Evolutionary conservation across 176 grass and related monocot genomes (phyloP), one percentile per base, ranked within the genome.

Genomic region (Pharus latifolius): DNA sequence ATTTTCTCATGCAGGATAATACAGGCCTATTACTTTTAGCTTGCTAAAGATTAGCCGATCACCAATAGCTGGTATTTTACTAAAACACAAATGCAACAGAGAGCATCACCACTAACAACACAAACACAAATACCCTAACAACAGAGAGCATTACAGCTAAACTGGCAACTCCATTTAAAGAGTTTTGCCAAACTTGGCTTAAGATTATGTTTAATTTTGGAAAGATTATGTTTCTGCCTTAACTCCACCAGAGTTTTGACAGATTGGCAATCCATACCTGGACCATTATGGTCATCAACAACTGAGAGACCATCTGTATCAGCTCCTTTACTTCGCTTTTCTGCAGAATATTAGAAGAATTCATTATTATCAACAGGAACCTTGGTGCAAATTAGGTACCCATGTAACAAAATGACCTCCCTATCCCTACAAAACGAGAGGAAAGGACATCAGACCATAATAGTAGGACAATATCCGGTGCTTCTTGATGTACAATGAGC

Each of bases 381-480:
- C 10, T 29, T 42, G 18, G 34, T 38, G 12, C 28, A 53, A 79
- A 79, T 34, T 60, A 54, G 3, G 80, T 10, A 43, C 24, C 10
- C 23, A 56, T 62, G 10, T 28, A 18, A 85, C 54, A 80, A 53
- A 60, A 2, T 46, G 34, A 57, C 35, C 3, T 17, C 44, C n/a
- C 32, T 65, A 69, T 78, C 64, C 69, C 37, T 40, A 67, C 10
- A 75, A 50, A 81, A 50, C 13, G 52, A 69, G 22, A 72, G 24
- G 57, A 76, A 33, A 52, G 29, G 58, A 71, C 63, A 43, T 6
- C 59, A 0, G 44, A 99, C 95, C 95, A 86, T 91, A 83, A 66
- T 88, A 89, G 51, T 88, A 94, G 67, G 91, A 99, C 45, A 99
- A 63, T 78, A 81, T 75, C 22, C 57, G 82, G 60, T 86, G 83